A percentile compares a stretch with the other conserved stretches of the same genome.
phyloP scores from a whole-genome alignment of 1,284 basidiomycete species.

The Phaffia rhodozyma region DNA sequence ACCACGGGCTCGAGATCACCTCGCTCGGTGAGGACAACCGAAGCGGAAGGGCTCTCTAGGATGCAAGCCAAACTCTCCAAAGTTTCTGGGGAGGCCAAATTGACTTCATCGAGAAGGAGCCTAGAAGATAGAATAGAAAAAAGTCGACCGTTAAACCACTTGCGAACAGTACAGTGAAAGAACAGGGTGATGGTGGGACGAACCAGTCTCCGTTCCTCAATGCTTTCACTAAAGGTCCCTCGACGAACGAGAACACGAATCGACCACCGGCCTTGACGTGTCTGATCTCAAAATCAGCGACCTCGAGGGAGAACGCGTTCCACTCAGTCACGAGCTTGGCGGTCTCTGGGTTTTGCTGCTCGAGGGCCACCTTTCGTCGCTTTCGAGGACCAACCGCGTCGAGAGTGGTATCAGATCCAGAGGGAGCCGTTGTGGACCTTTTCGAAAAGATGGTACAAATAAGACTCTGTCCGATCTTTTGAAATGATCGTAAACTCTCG shows the following conservation, averaged over 20 bases:
- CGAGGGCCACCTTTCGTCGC: conserved; percentile 53
- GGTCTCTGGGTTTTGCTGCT: conserved; percentile 38
- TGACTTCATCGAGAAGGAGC: conserved; percentile 93
- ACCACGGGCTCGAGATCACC: conserved; percentile 82
- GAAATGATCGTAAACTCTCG: not conserved
- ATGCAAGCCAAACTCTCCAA: conserved; percentile 83
- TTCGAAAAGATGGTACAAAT: not conserved
- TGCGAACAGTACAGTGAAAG: not conserved
- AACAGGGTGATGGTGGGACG: conserved; percentile 15
- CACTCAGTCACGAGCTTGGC: conserved; percentile 43
- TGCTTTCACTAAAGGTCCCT: conserved; percentile 91
- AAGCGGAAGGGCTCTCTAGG: conserved; percentile 71
- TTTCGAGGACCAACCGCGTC: conserved; percentile 46
- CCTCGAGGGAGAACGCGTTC: conserved; percentile 58
- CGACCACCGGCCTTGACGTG: conserved; percentile 73
- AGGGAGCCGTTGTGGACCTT: not conserved
- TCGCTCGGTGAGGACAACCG: conserved; percentile 86
- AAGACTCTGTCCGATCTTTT: not conserved
- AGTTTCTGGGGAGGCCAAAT: conserved; percentile 87
- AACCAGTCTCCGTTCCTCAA: conserved; percentile 83
- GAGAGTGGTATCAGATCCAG: conserved; percentile 6
- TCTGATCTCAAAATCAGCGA: conserved; percentile 72
- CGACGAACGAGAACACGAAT: conserved; percentile 87
- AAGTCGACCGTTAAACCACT: not conserved
- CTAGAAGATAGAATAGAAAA: conserved; percentile 36